Evolutionary conservation across 176 grass and related monocot species (phyloP), one percentile per base, ranked within the genome.

Genomic region (Aegilops bicornis): DNA sequence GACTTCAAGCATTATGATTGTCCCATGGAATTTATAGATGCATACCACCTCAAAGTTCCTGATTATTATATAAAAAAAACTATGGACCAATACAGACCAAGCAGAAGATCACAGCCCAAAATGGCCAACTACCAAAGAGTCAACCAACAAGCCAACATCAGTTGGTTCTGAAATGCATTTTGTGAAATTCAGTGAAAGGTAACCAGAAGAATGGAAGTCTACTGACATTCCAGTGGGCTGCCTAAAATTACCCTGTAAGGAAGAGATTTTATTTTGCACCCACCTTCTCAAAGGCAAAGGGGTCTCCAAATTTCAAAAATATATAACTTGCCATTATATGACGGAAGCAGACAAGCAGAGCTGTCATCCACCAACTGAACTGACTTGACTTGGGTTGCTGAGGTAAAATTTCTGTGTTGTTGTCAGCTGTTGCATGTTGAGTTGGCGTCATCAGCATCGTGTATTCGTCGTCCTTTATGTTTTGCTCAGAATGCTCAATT

Each of bases 221-320:
- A 54, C 8, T 43, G 35, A 58, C 3, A 33, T 40, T 70, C 22
- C 2, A 83, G 56, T 42, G 19, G 32, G 75, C 67, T 84, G 42
- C 73, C 14, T 25, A 67, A 64, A 15, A 79, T 76, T 50, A 22
- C 15, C 10, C n/a, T 73, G 1, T 3, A 74, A 25, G 71, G 42
- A 75, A 54, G 50, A 54, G 0, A 54, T 59, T 59, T 24, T 52
- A 4, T 30, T 76, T 64, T 16, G 17, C 17, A 6, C 65, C 78
- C 29, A 98, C 97, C 94, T 96, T 99, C 83, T 99, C 92, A 80
- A 99, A 99, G 42, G 89, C 85, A 89, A 99, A 91, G 66, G 97
- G 92, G 24, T 93, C 43, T 82, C 97, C 97, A 94, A 92, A 99
- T 89, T 96, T 93, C 29, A 94, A 37, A 17, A 91, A 89, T 31